These are phyloP conservation scores for Claviceps sp. DNA, from an alignment of 2,329 filamentous ascomycete genomes.

Conservation along the genomic window DNA sequence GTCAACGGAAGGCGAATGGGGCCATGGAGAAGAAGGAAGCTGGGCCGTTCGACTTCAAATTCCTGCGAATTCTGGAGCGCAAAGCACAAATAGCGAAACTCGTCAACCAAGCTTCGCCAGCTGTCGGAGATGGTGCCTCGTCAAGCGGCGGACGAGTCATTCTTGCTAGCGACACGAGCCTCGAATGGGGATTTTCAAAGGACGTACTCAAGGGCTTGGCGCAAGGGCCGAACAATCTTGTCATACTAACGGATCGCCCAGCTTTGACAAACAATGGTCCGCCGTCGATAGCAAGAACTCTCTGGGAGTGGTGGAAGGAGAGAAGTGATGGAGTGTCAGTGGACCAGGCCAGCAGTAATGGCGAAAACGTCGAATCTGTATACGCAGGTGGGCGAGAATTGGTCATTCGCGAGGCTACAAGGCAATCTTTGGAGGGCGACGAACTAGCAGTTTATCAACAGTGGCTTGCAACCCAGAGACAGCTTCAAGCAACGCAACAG, in stretches of 20 bases:
- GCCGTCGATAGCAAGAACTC: constrained; percentile 53
- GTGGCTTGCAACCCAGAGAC: constrained; percentile 76
- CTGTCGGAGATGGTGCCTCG: constrained; percentile 25
- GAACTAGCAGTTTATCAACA: constrained; percentile 80
- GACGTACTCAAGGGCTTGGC: constrained; percentile 64
- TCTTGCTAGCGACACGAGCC: constrained; percentile 73
- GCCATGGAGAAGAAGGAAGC: constrained; percentile 38
- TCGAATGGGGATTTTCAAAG: constrained; percentile 93
- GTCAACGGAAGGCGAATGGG: constrained; percentile 30
- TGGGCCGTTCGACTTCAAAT: constrained; percentile 81
- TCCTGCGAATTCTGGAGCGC: constrained; percentile 70
- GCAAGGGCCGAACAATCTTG: constrained; percentile 63
- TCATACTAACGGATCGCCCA: constrained; percentile 72
- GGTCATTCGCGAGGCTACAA: constrained; percentile 45
- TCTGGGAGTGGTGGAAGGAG: constrained; percentile 73
- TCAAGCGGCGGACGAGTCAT: constrained; percentile 58
- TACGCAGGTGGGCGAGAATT: constrained; percentile 51
- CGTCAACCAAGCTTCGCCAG: constrained; percentile 26
- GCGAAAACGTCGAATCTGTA: constrained; percentile 51
- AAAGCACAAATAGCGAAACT: constrained; percentile 67
- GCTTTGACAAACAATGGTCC: constrained; percentile 23
- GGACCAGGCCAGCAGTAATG: constrained; percentile 35
- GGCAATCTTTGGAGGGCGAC: constrained; percentile 55
- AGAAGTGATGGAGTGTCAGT: constrained; percentile 48
- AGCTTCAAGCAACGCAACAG: constrained; percentile 71